A percentile compares a stretch with the other conserved stretches of the same genome.
Conservation (phyloP, 352 stramenopile species). For the Phytophthora colocasiae region DNA sequence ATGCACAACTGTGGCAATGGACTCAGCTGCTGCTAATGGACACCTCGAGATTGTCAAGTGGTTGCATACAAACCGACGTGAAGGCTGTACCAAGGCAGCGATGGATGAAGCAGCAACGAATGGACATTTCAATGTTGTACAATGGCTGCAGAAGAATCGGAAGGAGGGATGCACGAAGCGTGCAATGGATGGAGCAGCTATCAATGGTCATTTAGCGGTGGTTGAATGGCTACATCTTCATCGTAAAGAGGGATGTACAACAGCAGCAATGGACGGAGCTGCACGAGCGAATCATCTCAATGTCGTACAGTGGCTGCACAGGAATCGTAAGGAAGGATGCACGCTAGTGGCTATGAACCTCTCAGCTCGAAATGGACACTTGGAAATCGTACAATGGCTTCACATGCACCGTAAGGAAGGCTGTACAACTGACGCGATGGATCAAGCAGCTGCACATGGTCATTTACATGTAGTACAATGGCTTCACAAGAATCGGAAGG, state of each 20-base stretch:
- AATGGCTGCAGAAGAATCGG: constrained; percentile 31
- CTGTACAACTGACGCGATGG: constrained; percentile 40
- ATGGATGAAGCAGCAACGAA: constrained; percentile 44
- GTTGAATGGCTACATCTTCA: constrained; percentile 40
- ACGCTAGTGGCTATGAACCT: constrained; percentile 40
- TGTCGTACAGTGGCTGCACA: constrained; percentile 43
- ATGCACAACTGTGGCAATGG: constrained; percentile 40
- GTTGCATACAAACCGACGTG: constrained; percentile 29
- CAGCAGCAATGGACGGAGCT: constrained; percentile 40
- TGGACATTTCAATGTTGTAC: constrained; percentile 34
- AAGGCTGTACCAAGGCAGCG: constrained; percentile 41
- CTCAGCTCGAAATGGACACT: constrained; percentile 37
- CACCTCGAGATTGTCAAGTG: constrained; percentile 39
- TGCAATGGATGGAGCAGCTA: constrained; percentile 43
- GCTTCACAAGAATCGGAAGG: constrained; percentile 39
- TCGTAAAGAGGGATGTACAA: constrained; percentile 37
- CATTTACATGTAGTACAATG: constrained; percentile 40
- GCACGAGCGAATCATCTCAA: constrained; percentile 34
- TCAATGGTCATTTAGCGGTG: constrained; percentile 34
- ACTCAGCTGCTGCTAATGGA: constrained; percentile 35
- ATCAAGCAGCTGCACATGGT: constrained; percentile 37
- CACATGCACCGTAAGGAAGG: constrained; percentile 31
- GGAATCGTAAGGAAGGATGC: constrained; percentile 35
- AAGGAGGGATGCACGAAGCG: constrained; percentile 35
- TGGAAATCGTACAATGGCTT: constrained; percentile 40